Percentiles rank a stretch among this genome's conserved stretches.
Conservation (phyloP, 129 eudicot genomes). For the Lonicera japonica region DNA sequence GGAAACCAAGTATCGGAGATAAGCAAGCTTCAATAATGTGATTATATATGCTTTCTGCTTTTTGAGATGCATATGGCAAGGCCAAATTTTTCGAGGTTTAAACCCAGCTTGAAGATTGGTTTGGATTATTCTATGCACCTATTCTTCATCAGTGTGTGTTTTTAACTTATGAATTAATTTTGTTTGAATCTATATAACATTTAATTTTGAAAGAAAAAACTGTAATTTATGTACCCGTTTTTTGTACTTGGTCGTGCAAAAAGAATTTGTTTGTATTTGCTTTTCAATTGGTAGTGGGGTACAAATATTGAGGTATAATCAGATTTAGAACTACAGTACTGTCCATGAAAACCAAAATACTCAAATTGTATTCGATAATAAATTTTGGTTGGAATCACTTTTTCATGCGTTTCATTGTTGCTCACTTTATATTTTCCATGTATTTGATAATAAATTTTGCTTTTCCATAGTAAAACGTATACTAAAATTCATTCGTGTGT, state of each 20-base stretch:
- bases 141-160: slow-evolving; percentile 14
- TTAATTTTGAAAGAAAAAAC: slow-evolving; percentile 13
- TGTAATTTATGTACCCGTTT: slow-evolving; percentile 17
- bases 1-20: background rate
- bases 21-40: background rate
- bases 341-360: background rate
- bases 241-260: background rate
- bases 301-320: background rate
- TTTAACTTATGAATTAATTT: slow-evolving; percentile 16
- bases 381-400: background rate
- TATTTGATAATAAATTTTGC: no score
- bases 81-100: slow-evolving; percentile 59
- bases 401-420: background rate
- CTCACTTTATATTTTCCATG: no score
- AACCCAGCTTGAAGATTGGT: slow-evolving; percentile 31
- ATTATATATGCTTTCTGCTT: background rate
- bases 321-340: background rate
- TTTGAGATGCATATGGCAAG: slow-evolving; percentile 77
- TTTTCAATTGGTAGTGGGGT: background rate
- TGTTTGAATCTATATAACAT: slow-evolving; percentile 46
- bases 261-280: background rate
- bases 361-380: background rate
- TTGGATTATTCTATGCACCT: slow-evolving; percentile 9
- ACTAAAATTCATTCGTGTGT: no score
- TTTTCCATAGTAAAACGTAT: no score